Evolutionary conservation across 2,329 filamentous ascomycete genomes (phyloP).

Genomic region (Chrysosporium keratinophilum): DNA sequence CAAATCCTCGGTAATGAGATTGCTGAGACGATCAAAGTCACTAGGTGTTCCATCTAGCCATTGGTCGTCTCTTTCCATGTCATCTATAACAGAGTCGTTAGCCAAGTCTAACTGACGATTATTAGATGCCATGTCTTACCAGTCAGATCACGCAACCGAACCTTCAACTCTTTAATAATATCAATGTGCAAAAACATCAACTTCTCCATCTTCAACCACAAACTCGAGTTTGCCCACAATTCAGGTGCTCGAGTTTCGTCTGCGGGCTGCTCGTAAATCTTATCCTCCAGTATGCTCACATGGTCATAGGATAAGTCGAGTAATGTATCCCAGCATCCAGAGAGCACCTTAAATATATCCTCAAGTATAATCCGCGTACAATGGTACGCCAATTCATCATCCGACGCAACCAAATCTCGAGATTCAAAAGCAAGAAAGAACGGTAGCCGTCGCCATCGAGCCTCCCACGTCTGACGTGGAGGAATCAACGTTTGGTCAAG

Average conservation of each 20-base stretch:
- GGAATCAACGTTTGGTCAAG: conserved; percentile 43
- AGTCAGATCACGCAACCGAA: conserved; percentile 35
- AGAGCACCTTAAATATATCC: conserved; percentile 42
- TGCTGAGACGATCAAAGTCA: conserved; percentile 39
- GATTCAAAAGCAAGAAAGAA: conserved; percentile 40
- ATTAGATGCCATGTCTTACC: conserved; percentile 16
- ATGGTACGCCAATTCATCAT: conserved; percentile 37
- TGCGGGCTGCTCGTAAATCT: conserved; percentile 45
- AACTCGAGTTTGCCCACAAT: conserved; percentile 42
- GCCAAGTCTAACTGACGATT: not conserved
- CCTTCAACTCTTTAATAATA: conserved; percentile 38
- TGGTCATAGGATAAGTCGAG: conserved; percentile 40
- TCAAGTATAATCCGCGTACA: conserved; percentile 43
- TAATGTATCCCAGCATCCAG: conserved; percentile 38
- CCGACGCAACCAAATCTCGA: conserved; percentile 30
- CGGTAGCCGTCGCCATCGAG: conserved; percentile 44
- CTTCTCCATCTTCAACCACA: conserved; percentile 45
- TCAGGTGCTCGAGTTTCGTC: conserved; percentile 45
- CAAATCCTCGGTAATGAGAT: conserved; percentile 42
- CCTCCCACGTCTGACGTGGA: conserved; percentile 42
- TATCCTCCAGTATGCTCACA: conserved; percentile 42
- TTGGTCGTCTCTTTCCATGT: conserved; percentile 23
- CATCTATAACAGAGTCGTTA: conserved; percentile 16
- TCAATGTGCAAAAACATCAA: conserved; percentile 43
- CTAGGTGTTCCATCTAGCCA: conserved; percentile 35